Percentiles rank a stretch among this genome's conserved stretches.
phyloP scores from a whole-genome alignment of 2,329 filamentous ascomycete species.

The Fusarium napiforme region DNA sequence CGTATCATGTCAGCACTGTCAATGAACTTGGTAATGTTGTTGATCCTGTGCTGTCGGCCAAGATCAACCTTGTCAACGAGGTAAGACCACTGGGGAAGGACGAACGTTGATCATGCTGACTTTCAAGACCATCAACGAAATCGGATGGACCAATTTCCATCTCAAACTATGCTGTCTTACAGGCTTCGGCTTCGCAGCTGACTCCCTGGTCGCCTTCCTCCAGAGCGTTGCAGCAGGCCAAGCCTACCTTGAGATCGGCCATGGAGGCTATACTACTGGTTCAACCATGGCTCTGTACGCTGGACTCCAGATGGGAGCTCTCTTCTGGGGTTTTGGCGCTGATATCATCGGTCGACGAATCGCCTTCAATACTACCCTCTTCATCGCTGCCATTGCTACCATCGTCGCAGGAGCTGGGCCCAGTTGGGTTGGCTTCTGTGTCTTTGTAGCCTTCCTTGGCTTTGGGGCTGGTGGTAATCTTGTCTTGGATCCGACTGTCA shows the following conservation, averaged over 20 bases:
- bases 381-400: neutral
- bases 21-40: neutral
- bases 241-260: neutral
- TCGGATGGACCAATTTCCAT: neutral
- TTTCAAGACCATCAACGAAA: neutral
- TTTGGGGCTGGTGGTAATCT: neutral
- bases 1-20: neutral
- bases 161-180: neutral
- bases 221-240: neutral
- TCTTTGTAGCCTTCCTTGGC: neutral
- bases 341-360: neutral
- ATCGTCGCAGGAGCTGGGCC: neutral
- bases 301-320: neutral
- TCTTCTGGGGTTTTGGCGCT: slow-evolving; percentile 10
- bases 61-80: slow-evolving; percentile 4
- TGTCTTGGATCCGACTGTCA: neutral
- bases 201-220: neutral
- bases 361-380: slow-evolving; percentile 1
- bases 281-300: neutral
- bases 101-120: neutral
- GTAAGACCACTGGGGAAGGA: rapidly evolving
- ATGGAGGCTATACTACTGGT: neutral
- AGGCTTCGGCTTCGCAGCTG: neutral
- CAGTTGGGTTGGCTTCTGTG: neutral
- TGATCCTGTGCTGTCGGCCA: neutral